These are phyloP conservation scores for Penstemon davidsonii DNA, from an alignment of 257 asterid species.

Conservation along the genomic window DNA sequence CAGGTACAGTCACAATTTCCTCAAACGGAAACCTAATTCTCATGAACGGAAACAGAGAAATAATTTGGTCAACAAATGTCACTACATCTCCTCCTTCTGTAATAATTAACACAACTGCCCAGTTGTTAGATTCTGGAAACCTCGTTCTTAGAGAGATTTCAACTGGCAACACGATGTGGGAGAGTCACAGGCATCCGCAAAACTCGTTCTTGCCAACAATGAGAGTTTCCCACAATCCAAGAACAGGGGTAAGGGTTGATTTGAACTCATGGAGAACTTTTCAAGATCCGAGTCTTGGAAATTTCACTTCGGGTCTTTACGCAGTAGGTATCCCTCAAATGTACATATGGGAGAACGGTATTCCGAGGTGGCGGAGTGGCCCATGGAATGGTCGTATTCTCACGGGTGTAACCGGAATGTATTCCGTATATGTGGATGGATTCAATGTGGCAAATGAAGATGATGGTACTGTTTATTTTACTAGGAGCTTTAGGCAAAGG, in stretches of 20 bases:
- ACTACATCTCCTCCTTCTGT: not conserved
- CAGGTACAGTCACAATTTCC: not conserved
- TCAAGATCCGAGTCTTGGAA: slow-evolving; percentile 23
- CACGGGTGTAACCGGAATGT: no score
- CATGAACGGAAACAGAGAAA: not conserved
- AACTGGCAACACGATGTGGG: slow-evolving; percentile 19
- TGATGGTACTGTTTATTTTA: no score
- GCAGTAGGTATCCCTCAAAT: not conserved
- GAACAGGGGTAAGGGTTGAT: slow-evolving; percentile 19
- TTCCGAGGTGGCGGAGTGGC: no score
- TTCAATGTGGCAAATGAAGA: no score
- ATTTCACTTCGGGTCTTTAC: slow-evolving; percentile 16
- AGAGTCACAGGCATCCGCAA: slow-evolving; percentile 27
- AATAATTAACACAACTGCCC: not conserved
- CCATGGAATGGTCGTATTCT: no score
- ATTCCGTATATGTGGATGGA: no score
- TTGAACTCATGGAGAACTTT: slow-evolving; percentile 24
- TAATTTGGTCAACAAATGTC: slow-evolving; percentile 21
- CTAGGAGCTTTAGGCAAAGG: no score
- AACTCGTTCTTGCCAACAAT: slow-evolving; percentile 15
- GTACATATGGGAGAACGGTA: no score
- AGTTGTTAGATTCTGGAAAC: slow-evolving; percentile 2
- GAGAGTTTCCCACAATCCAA: slow-evolving; percentile 22
- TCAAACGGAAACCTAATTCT: slow-evolving; percentile 6
- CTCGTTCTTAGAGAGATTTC: slow-evolving; percentile 13